Percentiles rank a stretch among this genome's conserved stretches.
Evolutionary conservation across 345 rosid species (phyloP).

Genomic region (Boechera retrofracta): DNA sequence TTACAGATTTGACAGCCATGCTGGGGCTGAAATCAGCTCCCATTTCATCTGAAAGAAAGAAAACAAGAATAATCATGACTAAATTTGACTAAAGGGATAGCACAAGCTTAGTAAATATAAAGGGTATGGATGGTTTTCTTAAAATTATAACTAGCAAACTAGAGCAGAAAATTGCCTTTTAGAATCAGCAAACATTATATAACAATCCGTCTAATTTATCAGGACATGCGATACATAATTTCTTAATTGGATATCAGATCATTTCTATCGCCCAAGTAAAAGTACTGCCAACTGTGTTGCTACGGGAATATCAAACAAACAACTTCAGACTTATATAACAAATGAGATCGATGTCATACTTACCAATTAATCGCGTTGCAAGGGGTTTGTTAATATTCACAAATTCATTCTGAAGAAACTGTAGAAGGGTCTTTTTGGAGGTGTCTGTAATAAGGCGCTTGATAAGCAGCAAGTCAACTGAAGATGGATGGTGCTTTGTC

Average conservation of each 20-base stretch:
- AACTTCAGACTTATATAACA: conserved; percentile 10
- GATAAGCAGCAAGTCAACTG: conserved; percentile 92
- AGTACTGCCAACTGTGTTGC: background rate
- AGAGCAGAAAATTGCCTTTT: conserved; percentile 1
- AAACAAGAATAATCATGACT: conserved; percentile 25
- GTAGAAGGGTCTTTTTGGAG: conserved; percentile 79
- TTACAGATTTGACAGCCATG: conserved; percentile 78
- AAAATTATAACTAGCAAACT: conserved; percentile 3
- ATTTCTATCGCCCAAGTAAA: conserved; percentile 11
- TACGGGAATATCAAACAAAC: background rate
- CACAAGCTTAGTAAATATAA: conserved; percentile 14
- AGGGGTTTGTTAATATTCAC: conserved; percentile 79
- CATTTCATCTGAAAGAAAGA: conserved; percentile 76
- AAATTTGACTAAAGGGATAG: conserved; percentile 36
- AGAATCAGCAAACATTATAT: conserved; percentile 16
- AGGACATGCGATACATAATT: conserved; percentile 3
- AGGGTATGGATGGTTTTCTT: conserved; percentile 4
- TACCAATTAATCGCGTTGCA: conserved; percentile 89
- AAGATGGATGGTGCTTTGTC: conserved; percentile 97
- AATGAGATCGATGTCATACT: conserved; percentile 32
- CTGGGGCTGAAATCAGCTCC: conserved; percentile 88
- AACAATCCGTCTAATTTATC: conserved; percentile 1
- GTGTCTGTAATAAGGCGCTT: conserved; percentile 91
- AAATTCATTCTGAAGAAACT: conserved; percentile 96
- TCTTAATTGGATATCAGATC: conserved; percentile 5